These are phyloP conservation scores for Williopsis jadinii DNA, from an alignment of 1,139 yeast species.

Conservation along the genomic window DNA sequence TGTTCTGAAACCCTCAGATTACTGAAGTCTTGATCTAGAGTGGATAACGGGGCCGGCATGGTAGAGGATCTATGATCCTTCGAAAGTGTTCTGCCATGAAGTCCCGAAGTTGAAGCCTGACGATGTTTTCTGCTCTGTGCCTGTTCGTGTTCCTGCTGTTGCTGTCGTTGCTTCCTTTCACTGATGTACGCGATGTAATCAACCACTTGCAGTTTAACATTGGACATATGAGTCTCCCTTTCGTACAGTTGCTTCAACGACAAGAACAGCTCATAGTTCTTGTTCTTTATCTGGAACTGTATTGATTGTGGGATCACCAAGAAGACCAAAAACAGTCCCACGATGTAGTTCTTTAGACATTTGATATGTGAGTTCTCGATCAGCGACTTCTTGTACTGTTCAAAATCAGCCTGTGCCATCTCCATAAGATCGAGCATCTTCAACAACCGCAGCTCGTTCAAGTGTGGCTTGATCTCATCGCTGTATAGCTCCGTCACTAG, in stretches of 20 bases:
- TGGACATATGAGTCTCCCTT: conserved; percentile 29
- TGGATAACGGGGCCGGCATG: no score
- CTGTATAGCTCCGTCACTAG: conserved; percentile 24
- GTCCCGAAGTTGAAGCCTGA: not conserved
- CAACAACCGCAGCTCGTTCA: conserved; percentile 23
- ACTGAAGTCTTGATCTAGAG: not conserved
- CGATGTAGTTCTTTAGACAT: conserved; percentile 24
- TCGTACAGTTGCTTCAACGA: conserved; percentile 28
- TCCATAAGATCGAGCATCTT: conserved; percentile 28
- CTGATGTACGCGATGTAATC: conserved; percentile 26
- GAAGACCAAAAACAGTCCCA: conserved; percentile 30
- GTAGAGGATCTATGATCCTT: conserved; percentile 6
- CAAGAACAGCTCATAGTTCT: conserved; percentile 29
- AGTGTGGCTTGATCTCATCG: conserved; percentile 23
- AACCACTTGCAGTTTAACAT: conserved; percentile 27
- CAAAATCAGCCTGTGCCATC: conserved; percentile 24
- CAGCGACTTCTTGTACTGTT: conserved; percentile 22
- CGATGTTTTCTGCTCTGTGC: not conserved
- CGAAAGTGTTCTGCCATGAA: conserved; percentile 2
- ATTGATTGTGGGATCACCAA: conserved; percentile 31
- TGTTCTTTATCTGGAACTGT: conserved; percentile 32
- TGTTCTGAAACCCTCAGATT: not conserved
- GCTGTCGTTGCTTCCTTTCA: conserved; percentile 4
- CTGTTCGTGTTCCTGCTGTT: conserved; percentile 5
- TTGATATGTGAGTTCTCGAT: conserved; percentile 6